Percentiles rank a stretch among this genome's conserved stretches.
phyloP scores from a whole-genome alignment of 2,329 filamentous ascomycete genomes.

The Aspergillus udagawae region DNA sequence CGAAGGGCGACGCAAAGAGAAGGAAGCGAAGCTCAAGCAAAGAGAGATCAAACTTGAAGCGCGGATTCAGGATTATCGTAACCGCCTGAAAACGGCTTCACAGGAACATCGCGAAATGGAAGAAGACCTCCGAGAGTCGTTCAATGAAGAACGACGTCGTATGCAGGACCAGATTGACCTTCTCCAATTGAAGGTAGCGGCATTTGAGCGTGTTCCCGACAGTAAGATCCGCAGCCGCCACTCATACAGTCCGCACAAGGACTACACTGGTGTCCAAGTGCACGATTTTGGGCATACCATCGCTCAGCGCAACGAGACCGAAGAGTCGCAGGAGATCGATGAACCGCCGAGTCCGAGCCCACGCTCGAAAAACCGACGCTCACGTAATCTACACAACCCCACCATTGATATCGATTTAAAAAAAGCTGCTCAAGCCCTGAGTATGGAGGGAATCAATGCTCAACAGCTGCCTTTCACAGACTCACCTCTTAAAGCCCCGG shows the following conservation, averaged over 20 bases:
- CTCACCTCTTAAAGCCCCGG: conserved; percentile 15
- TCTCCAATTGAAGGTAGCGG: conserved; percentile 29
- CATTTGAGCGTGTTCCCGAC: conserved; percentile 24
- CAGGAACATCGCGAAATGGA: conserved; percentile 37
- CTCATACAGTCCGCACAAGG: conserved; percentile 26
- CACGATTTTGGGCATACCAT: conserved; percentile 22
- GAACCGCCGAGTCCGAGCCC: conserved; percentile 33
- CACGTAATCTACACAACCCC: conserved; percentile 14
- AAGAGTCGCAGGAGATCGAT: conserved; percentile 29
- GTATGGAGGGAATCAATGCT: conserved; percentile 26
- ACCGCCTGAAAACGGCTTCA: conserved; percentile 31
- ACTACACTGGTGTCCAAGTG: conserved; percentile 26
- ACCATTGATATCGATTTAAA: conserved; percentile 21
- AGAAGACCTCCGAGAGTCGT: conserved; percentile 29
- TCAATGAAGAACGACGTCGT: conserved; percentile 35
- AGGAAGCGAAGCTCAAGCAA: conserved; percentile 40
- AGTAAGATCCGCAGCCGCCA: conserved; percentile 16
- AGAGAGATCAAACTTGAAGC: conserved; percentile 37
- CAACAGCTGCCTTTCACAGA: conserved; percentile 20
- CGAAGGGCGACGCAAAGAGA: conserved; percentile 40
- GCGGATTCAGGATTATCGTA: conserved; percentile 39
- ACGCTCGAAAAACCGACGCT: conserved; percentile 28
- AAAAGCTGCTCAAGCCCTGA: conserved; percentile 18
- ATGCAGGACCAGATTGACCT: conserved; percentile 38
- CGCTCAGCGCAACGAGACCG: conserved; percentile 16